Base-by-base conservation (phyloP, 116 monocot species). In the Zostera marina region DNA sequence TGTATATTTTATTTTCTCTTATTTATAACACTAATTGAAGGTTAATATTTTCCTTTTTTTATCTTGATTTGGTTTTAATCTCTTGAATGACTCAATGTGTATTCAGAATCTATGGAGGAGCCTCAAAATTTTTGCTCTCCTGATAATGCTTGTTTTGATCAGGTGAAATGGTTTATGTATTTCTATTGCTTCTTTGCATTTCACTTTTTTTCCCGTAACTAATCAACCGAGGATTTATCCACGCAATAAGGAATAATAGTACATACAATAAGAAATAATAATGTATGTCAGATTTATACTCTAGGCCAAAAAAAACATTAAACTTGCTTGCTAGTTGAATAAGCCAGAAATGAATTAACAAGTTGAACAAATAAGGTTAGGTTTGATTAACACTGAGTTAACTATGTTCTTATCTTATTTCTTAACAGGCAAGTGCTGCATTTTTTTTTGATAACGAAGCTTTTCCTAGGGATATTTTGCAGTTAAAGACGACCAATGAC, bases 81-180 rank as follows among this genome's bases (percentile, higher is more conserved):
- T 32, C 38, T 13, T 11, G 40, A 56, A 56, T 39, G 39, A 9
- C 16, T 15, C 60, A 79, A 72, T 60, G 52, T 76, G 40, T 77
- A 77, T 78, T 73, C 82, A n/a, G 76, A 88, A 53, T 60, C 71
- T 11, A 85, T 81, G 79, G 85, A 82, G 65, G 94, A 88, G 61
- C 81, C 76, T 62, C 74, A 72, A 45, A 85, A 94, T 63, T 70
- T 72, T 32, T 74, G 82, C 55, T 66, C 74, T 26, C 70, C 88
- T 64, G 68, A 85, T 49, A 84, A 85, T 78, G 67, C 82, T 53
- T 84, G 56, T 62, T 77, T 88, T 74, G 88, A 94, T 38, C 88
- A 85, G 85, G 94, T 82, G 9, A 75, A 54, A 38, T 19, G 21
- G 20, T 11, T 17, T 17, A 7, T 13, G 39, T 63, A 9, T 13